Conservation (phyloP, 2,329 filamentous ascomycete species). For the Lanzia echinophila region DNA sequence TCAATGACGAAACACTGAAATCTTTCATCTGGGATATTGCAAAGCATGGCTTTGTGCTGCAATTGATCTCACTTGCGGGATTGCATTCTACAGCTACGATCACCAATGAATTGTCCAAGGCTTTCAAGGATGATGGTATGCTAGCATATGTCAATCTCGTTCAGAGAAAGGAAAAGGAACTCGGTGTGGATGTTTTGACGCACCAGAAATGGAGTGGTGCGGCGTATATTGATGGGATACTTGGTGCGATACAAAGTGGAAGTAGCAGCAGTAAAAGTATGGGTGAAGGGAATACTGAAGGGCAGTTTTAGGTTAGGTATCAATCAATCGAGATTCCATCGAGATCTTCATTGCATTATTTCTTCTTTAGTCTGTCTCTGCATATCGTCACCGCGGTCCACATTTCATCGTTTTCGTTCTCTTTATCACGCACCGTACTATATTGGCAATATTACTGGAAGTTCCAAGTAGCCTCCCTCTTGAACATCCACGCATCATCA, state of each 20-base stretch:
- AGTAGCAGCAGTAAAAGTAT: constrained; percentile 86
- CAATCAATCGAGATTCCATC: not conserved
- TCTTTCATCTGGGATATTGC: constrained; percentile 97
- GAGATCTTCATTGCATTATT: not conserved
- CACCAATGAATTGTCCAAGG: constrained; percentile 67
- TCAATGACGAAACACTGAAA: constrained; percentile 72
- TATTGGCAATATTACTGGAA: too few relatives aligned
- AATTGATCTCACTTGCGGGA: constrained; percentile 61
- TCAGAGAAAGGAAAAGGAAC: constrained; percentile 81
- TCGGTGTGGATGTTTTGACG: constrained; percentile 38
- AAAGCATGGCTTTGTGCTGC: constrained; percentile 70
- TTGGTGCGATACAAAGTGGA: constrained; percentile 85
- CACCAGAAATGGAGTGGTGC: constrained; percentile 52
- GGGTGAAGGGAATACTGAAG: constrained; percentile 90
- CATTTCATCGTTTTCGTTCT: too few relatives aligned
- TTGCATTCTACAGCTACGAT: constrained; percentile 59
- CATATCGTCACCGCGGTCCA: not conserved
- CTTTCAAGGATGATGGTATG: constrained; percentile 91
- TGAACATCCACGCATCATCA: too few relatives aligned
- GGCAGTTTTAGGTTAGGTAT: constrained; percentile 46
- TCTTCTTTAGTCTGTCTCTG: not conserved
- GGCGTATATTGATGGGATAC: constrained; percentile 76
- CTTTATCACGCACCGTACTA: too few relatives aligned
- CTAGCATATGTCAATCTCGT: constrained; percentile 93
- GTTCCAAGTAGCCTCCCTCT: too few relatives aligned